Evolutionary conservation across 768 basidiomycete species (phyloP).

Genomic region (Phaeolepiota aurea): DNA sequence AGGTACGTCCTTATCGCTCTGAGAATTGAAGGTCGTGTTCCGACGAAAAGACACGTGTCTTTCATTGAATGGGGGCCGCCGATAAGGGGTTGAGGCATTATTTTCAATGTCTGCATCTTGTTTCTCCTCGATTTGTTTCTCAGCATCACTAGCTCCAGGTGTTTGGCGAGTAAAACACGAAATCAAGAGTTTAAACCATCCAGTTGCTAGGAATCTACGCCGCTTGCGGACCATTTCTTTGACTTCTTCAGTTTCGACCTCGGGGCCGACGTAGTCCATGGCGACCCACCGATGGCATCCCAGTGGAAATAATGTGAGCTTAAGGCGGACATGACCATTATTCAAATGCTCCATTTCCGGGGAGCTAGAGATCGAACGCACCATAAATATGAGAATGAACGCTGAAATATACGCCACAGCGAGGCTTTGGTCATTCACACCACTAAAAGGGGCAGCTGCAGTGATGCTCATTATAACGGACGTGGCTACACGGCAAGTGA

Average conservation of each 20-base stretch:
- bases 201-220: slow-evolving; percentile 18
- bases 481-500: too few species aligned
- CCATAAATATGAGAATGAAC: slow-evolving; percentile 52
- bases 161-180: slow-evolving; percentile 1
- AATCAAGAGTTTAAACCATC: slow-evolving; percentile 9
- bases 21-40: slow-evolving; percentile 12
- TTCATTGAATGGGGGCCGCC: neutral
- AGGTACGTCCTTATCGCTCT: slow-evolving; percentile 8
- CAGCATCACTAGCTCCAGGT: neutral
- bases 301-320: slow-evolving; percentile 61
- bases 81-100: slow-evolving; percentile 1
- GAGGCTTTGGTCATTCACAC: slow-evolving; percentile 45
- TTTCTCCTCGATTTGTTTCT: slow-evolving; percentile 1
- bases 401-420: slow-evolving; percentile 60
- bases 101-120: neutral
- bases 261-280: slow-evolving; percentile 60
- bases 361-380: slow-evolving; percentile 17
- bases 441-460: slow-evolving; percentile 53
- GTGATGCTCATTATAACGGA: slow-evolving; percentile 59
- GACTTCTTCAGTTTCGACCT: slow-evolving; percentile 50
- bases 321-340: neutral
- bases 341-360: too few species aligned
- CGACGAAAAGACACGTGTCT: slow-evolving; percentile 17
- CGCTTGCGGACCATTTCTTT: slow-evolving; percentile 31
- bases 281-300: slow-evolving; percentile 47